Evolutionary conservation across 768 basidiomycete genomes (phyloP).

Genomic region (Mycena leptocephala): DNA sequence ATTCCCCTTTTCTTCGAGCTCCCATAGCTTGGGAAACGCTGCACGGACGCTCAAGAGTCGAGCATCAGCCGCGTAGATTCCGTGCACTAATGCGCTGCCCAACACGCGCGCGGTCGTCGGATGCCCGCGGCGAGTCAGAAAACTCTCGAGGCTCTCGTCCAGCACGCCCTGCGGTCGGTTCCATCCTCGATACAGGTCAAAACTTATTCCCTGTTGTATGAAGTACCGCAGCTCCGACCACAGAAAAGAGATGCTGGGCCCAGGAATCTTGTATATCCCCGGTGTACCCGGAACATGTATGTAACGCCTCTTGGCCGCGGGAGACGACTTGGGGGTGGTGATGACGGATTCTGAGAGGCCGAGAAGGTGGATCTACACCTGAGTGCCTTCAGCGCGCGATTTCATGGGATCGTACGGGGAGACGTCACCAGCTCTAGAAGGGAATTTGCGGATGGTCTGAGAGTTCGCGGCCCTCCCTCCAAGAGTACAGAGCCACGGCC

Average conservation of each 20-base stretch:
- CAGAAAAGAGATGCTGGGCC: conserved; percentile 55
- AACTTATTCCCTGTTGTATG: conserved; percentile 69
- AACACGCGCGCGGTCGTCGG: conserved; percentile 79
- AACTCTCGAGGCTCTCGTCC: conserved; percentile 89
- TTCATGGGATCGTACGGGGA: background rate
- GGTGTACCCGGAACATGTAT: conserved; percentile 68
- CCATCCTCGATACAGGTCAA: conserved; percentile 70
- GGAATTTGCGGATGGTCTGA: conserved; percentile 82
- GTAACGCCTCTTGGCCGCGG: conserved; percentile 86
- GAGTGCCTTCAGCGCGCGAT: conserved; percentile 25
- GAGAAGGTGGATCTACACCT: conserved; percentile 83
- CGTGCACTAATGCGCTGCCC: conserved; percentile 89
- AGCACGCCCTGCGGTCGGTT: conserved; percentile 57
- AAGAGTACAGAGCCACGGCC: conserved; percentile 67
- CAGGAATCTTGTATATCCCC: conserved; percentile 71
- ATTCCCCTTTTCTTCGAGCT: conserved; percentile 74
- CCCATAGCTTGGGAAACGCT: conserved; percentile 83
- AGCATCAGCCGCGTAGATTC: conserved; percentile 94
- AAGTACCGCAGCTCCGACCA: conserved; percentile 56
- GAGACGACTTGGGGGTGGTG: conserved; percentile 75
- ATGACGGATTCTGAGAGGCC: conserved; percentile 73
- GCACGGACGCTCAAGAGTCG: conserved; percentile 81
- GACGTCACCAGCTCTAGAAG: conserved; percentile 84
- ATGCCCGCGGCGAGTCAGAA: conserved; percentile 85
- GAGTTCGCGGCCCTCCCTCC: conserved; percentile 91